Evolutionary conservation across 768 basidiomycete species (phyloP).

Genomic region (Pisolithus marmoratus): DNA sequence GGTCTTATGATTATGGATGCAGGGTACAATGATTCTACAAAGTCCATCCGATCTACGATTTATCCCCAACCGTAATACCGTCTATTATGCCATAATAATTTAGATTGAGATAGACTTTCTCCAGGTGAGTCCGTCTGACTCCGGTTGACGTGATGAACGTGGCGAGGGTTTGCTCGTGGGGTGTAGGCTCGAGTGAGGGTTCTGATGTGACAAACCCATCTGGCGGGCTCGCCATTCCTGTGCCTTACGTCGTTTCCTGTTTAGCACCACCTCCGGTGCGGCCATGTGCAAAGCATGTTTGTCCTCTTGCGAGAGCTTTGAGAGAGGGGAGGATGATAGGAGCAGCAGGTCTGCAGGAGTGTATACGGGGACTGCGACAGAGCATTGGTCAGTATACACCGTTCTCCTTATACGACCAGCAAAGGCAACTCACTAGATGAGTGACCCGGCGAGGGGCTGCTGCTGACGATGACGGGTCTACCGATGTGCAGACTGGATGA

Average conservation of each 20-base stretch:
- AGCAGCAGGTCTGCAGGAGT: constrained; percentile 20
- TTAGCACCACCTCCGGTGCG: constrained; percentile 24
- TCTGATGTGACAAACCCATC: not conserved
- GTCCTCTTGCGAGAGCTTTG: constrained; percentile 4
- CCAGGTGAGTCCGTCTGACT: not conserved
- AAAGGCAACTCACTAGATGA: constrained; percentile 2
- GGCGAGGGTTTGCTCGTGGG: not conserved
- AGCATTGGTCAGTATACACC: not conserved
- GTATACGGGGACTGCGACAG: constrained; percentile 14
- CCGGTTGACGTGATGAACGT: not conserved
- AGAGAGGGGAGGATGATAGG: constrained; percentile 19
- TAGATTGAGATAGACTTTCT: not conserved
- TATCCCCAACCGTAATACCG: not conserved
- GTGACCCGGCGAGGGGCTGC: constrained; percentile 1
- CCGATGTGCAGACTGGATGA: too few relatives aligned
- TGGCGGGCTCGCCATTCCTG: constrained; percentile 15
- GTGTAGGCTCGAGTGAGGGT: too few relatives aligned
- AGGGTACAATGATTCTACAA: too few relatives aligned
- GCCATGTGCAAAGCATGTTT: constrained; percentile 7
- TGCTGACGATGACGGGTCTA: not conserved
- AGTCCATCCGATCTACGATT: not conserved
- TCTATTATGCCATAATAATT: not conserved
- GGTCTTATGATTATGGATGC: too few relatives aligned
- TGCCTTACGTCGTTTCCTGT: constrained; percentile 22
- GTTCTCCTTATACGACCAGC: too few relatives aligned